Percentiles rank a stretch among this genome's conserved stretches.
phyloP scores from a whole-genome alignment of 2,329 filamentous ascomycete genomes.

The Drechslera avenae region DNA sequence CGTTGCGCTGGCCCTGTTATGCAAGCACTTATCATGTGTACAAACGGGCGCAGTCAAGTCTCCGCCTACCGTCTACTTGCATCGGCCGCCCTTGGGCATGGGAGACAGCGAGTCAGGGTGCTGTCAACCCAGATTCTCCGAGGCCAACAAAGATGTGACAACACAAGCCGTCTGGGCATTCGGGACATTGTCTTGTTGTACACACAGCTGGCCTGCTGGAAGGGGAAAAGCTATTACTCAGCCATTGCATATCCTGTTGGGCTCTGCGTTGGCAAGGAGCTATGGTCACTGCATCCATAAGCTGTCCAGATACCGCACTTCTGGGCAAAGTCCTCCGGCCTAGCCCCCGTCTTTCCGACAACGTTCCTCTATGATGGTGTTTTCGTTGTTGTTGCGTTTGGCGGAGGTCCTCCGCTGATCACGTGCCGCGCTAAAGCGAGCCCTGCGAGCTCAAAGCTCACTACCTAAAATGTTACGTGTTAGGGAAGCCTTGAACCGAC shows the following conservation, averaged over 20 bases:
- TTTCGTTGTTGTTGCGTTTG: conserved; percentile 6
- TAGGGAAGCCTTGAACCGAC: neutral
- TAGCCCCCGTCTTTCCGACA: neutral
- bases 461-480: conserved; percentile 25
- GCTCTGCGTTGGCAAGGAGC: too few species aligned
- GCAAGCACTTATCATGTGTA: conserved; percentile 18
- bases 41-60: conserved; percentile 5
- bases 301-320: too few species aligned
- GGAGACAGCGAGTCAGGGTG: conserved; percentile 8
- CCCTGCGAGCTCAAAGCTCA: conserved; percentile 10
- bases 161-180: neutral
- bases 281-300: too few species aligned
- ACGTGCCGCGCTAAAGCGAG: conserved; percentile 20
- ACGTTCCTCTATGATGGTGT: neutral
- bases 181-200: too few species aligned
- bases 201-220: too few species aligned
- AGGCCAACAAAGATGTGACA: neutral
- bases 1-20: conserved; percentile 37
- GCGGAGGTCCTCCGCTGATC: conserved; percentile 9
- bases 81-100: conserved; percentile 9
- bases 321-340: too few species aligned
- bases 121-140: conserved; percentile 1
- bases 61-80: conserved; percentile 7
- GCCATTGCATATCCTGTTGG: too few species aligned
- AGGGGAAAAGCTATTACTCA: too few species aligned